phyloP scores from a whole-genome alignment of 2,329 filamentous ascomycete species.

The Penicillium olsonii region DNA sequence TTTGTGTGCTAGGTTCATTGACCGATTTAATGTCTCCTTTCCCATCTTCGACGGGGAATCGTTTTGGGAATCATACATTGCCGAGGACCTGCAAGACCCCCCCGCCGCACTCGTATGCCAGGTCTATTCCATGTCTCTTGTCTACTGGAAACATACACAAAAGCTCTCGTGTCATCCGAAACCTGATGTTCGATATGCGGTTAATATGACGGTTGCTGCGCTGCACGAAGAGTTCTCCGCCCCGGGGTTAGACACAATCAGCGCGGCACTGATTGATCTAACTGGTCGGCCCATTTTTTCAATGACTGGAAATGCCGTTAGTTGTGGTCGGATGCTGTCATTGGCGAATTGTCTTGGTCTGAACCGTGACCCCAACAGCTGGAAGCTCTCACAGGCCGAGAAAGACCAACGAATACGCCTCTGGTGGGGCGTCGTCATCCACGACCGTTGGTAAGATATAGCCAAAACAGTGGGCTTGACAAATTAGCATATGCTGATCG shows the following conservation, averaged over 20 bases:
- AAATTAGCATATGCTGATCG: slow-evolving; percentile 15
- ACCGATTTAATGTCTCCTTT: slow-evolving; percentile 61
- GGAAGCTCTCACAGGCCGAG: slow-evolving; percentile 54
- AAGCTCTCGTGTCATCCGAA: slow-evolving; percentile 49
- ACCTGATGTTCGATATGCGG: slow-evolving; percentile 62
- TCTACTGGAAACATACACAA: slow-evolving; percentile 58
- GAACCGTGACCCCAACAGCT: slow-evolving; percentile 56
- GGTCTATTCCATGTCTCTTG: slow-evolving; percentile 59
- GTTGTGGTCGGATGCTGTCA: slow-evolving; percentile 55
- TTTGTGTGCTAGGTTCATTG: slow-evolving; percentile 51
- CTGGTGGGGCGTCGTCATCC: slow-evolving; percentile 61
- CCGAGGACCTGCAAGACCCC: slow-evolving; percentile 49
- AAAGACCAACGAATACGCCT: slow-evolving; percentile 54
- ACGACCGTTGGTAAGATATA: slow-evolving; percentile 52
- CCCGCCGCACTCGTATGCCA: slow-evolving; percentile 60
- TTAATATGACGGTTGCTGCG: slow-evolving; percentile 63
- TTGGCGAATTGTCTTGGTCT: slow-evolving; percentile 58
- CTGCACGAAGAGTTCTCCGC: slow-evolving; percentile 62
- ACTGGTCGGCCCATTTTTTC: slow-evolving; percentile 62
- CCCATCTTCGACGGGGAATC: slow-evolving; percentile 60
- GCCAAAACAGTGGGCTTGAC: too few species aligned
- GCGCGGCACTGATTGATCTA: slow-evolving; percentile 60
- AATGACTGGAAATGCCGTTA: slow-evolving; percentile 60
- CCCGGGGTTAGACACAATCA: slow-evolving; percentile 60
- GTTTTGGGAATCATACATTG: slow-evolving; percentile 54